These are phyloP conservation scores for Penicillium sp. DNA, from an alignment of 2,329 filamentous ascomycete species.

Conservation along the genomic window DNA sequence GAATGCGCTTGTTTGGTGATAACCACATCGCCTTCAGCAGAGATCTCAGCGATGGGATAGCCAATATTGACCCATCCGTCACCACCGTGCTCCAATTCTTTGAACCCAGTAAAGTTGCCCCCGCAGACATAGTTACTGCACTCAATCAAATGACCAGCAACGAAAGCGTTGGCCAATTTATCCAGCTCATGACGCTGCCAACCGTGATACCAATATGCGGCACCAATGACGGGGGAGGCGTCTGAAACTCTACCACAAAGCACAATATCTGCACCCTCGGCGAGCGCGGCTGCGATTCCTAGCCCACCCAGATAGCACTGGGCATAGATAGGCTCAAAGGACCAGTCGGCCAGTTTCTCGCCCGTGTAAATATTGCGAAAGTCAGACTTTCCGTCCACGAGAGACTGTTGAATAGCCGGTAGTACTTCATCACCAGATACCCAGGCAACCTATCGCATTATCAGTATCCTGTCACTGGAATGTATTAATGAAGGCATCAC, in stretches of 20 bases:
- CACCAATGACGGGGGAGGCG: slow-evolving; percentile 52
- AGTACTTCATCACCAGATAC: slow-evolving; percentile 56
- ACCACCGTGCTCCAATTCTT: slow-evolving; percentile 35
- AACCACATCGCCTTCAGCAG: slow-evolving; percentile 46
- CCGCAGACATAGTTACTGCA: slow-evolving; percentile 53
- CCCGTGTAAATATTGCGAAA: slow-evolving; percentile 52
- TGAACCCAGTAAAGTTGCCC: slow-evolving; percentile 55
- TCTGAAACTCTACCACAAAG: slow-evolving; percentile 54
- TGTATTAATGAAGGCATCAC: background rate
- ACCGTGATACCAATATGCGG: slow-evolving; percentile 52
- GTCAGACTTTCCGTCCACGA: slow-evolving; percentile 39
- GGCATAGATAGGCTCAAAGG: slow-evolving; percentile 42
- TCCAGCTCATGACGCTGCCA: slow-evolving; percentile 49
- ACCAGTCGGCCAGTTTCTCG: slow-evolving; percentile 40
- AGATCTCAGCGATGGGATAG: slow-evolving; percentile 56
- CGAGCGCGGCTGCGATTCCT: slow-evolving; percentile 49
- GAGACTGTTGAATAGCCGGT: slow-evolving; percentile 38
- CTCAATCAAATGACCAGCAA: slow-evolving; percentile 49
- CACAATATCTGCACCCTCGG: slow-evolving; percentile 53
- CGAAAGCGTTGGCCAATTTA: slow-evolving; percentile 48
- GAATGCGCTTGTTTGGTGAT: slow-evolving; percentile 52
- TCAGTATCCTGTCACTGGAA: background rate
- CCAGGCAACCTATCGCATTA: slow-evolving; percentile 48
- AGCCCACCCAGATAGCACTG: slow-evolving; percentile 49
- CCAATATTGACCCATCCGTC: slow-evolving; percentile 54